Conservation (phyloP, 352 stramenopile species). For the Globisporangium apiculatum region DNA sequence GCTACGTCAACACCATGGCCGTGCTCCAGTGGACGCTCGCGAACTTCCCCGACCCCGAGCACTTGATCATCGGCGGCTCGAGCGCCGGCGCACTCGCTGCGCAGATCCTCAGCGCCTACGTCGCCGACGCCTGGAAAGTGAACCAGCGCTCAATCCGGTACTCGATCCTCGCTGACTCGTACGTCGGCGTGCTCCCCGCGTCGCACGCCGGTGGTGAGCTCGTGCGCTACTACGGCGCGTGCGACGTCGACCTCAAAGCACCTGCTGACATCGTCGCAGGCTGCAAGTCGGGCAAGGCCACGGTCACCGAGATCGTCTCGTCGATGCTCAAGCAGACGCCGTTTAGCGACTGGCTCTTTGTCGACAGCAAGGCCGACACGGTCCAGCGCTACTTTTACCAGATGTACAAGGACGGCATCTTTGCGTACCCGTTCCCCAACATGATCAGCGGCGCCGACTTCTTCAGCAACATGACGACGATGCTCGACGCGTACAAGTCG, state of each 20-base stretch:
- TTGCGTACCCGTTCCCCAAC: constrained; percentile 43
- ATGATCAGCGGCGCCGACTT: constrained; percentile 50
- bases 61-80: constrained; percentile 39
- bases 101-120: constrained; percentile 30
- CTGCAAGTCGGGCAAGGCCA: constrained; percentile 37
- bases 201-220: constrained; percentile 12
- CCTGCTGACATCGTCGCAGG: constrained; percentile 26
- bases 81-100: constrained; percentile 46
- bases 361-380: constrained; percentile 53
- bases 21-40: constrained; percentile 47
- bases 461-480: constrained; percentile 43
- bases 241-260: constrained; percentile 31
- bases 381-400: constrained; percentile 67
- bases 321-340: constrained; percentile 43
- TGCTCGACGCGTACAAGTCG: constrained; percentile 45
- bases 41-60: constrained; percentile 51
- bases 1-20: constrained; percentile 56
- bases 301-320: constrained; percentile 40
- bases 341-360: constrained; percentile 50
- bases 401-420: constrained; percentile 40
- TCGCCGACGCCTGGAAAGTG: constrained; percentile 48
- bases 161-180: constrained; percentile 33
- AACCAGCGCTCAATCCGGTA: constrained; percentile 32
- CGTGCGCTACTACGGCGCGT: constrained; percentile 33
- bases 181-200: constrained; percentile 30